Base-by-base conservation (phyloP, 2,329 filamentous ascomycete genomes). In the Colletotrichum karsti region DNA sequence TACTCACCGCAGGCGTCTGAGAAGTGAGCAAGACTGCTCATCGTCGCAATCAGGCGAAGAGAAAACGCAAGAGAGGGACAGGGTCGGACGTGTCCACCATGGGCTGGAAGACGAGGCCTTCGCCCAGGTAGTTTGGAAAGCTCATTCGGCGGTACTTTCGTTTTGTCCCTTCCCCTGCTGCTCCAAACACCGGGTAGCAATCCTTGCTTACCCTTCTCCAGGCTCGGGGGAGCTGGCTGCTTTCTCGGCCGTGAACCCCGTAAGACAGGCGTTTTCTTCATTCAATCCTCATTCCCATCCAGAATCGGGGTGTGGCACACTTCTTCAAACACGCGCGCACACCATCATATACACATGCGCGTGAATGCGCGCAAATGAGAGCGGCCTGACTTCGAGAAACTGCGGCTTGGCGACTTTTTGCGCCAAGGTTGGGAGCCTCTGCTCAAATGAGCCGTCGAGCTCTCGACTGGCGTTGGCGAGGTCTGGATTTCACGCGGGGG, bases 171-270 rank as follows among this genome's bases (percentile, higher is more conserved):
- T 54, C 10, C 12, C 18, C 37, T 53, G 62, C 42, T 33, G 51
- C 51, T 24, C 64, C 64, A 57, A 44, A 20, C 42, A 67, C 64
- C 64, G 51, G 64, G 64, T 67, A 50, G 33, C 33, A 20, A 57
- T 22, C 44, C 37, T 28, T 22, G 35, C 37, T 28, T 30, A 35
- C 30, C 15, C 35, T 60, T 53, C 28, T 65, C 56, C 56, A 56
- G 37, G 35, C 37, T 66, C 57, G 63, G 63, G 48, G 56, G 37
- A 61, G 24, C 20, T 57, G 26, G 28, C 12, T 33, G 51, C 33
- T 44, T 28, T 30, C 30, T 59, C 20, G 48, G 41, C 50, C 57
- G 63, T 48, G 39, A 12, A 55, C 57, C 41, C 58, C 53, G 37
- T 51, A 63, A 55, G 59, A 60, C 64, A 54, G 57, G 65, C 59